phyloP scores from a whole-genome alignment of 106 monocot genomes.

The Acorus calamus region DNA sequence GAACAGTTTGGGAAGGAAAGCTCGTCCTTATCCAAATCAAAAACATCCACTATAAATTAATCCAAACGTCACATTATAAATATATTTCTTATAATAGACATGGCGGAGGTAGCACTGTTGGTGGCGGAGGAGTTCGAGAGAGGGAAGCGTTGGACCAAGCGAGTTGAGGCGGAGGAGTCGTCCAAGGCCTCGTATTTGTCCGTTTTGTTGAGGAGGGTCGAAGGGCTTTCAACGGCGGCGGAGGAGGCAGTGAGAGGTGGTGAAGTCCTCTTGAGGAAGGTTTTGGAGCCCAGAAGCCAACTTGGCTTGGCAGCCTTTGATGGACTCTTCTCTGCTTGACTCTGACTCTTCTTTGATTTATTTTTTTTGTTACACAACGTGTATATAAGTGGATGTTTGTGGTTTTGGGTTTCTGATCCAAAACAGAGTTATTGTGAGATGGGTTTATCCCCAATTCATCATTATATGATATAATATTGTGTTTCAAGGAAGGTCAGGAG shows the following conservation, averaged over 20 bases:
- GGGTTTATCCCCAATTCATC: too few relatives aligned
- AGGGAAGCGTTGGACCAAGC: conserved; percentile 20
- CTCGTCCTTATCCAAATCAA: too few relatives aligned
- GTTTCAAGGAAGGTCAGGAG: too few relatives aligned
- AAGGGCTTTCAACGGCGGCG: not conserved
- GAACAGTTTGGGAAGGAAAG: too few relatives aligned
- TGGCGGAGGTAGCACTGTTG: conserved; percentile 43
- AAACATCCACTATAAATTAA: too few relatives aligned
- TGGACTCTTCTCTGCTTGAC: conserved; percentile 41
- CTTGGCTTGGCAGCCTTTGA: conserved; percentile 20
- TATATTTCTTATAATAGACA: not conserved
- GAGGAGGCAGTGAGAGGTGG: conserved; percentile 2
- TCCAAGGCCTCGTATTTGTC: not conserved
- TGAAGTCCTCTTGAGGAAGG: not conserved
- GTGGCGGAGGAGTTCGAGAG: conserved; percentile 51
- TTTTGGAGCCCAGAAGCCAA: conserved; percentile 11
- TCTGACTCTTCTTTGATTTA: not conserved
- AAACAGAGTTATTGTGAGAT: too few relatives aligned
- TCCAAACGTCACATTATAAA: too few relatives aligned
- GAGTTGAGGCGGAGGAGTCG: not conserved
- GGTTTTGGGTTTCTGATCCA: too few relatives aligned
- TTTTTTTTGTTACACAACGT: too few relatives aligned
- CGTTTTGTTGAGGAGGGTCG: too few relatives aligned
- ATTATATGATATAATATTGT: too few relatives aligned
- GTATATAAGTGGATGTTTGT: too few relatives aligned